A percentile compares a stretch with the other conserved stretches of the same genome.
These are phyloP conservation scores for Trichosporon coremiiforme DNA, from an alignment of 1,284 basidiomycete species.

Conservation along the genomic window DNA sequence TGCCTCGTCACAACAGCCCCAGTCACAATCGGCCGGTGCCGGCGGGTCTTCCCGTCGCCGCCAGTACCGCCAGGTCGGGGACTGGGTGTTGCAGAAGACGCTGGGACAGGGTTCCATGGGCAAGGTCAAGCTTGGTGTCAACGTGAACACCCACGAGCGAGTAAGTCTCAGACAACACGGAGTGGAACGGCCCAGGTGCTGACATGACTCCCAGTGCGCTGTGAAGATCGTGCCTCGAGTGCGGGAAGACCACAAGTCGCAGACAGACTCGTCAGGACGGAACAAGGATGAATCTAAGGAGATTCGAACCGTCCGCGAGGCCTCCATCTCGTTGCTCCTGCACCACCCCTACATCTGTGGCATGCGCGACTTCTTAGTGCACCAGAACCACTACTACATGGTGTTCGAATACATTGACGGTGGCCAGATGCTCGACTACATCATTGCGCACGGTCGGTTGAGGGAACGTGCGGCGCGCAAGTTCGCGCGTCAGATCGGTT, in stretches of 20 bases:
- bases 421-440: constrained; percentile 99
- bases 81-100: constrained; percentile 96
- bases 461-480: constrained; percentile 93
- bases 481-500: constrained; percentile 95
- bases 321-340: constrained; percentile 86
- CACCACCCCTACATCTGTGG: constrained; percentile 99
- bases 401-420: constrained; percentile 98
- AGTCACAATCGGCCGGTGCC: not conserved
- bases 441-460: constrained; percentile 96
- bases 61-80: constrained; percentile 64
- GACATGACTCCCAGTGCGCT: constrained; percentile 67
- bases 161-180: constrained; percentile 59
- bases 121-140: constrained; percentile 94
- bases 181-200: not conserved
- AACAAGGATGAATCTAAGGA: constrained; percentile 90
- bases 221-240: constrained; percentile 96
- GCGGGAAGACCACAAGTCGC: constrained; percentile 51
- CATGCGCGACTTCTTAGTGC: constrained; percentile 97
- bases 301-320: constrained; percentile 92
- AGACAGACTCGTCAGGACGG: constrained; percentile 61
- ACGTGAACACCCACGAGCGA: constrained; percentile 88
- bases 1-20: constrained; percentile 12
- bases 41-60: constrained; percentile 26
- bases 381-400: constrained; percentile 98
- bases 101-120: constrained; percentile 98